Percentiles rank a stretch among this genome's conserved stretches.
Conservation (phyloP, 108 stramenopile species). For the Cyclotella baltica region DNA sequence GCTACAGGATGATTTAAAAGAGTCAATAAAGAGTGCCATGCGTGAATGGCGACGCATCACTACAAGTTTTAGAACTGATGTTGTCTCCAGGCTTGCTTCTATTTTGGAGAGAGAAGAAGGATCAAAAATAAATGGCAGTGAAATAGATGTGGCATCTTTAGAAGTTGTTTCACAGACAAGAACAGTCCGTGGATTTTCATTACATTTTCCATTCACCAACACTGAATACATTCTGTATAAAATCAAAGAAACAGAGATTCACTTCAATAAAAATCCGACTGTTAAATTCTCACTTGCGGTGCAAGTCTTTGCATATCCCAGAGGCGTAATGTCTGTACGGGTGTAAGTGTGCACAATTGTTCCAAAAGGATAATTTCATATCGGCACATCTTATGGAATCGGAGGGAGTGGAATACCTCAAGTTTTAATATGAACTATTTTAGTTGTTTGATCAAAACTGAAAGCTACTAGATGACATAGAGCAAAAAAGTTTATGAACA, state of each 20-base stretch:
- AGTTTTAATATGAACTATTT: too few relatives aligned
- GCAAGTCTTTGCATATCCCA: slow-evolving; percentile 48
- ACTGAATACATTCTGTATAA: slow-evolving; percentile 23
- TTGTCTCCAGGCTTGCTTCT: slow-evolving; percentile 29
- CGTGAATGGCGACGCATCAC: slow-evolving; percentile 49
- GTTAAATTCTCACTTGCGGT: slow-evolving; percentile 50
- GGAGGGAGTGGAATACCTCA: too few relatives aligned
- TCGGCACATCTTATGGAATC: too few relatives aligned
- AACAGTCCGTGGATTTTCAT: slow-evolving; percentile 40
- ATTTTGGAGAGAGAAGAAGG: slow-evolving; percentile 44
- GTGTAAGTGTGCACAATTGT: slow-evolving; percentile 33
- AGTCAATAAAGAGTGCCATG: slow-evolving; percentile 45
- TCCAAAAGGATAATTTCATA: slow-evolving; percentile 6
- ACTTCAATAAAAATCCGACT: slow-evolving; percentile 41
- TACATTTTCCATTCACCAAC: slow-evolving; percentile 40
- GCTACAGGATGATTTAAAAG: slow-evolving; percentile 46
- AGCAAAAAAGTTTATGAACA: too few relatives aligned
- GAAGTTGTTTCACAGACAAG: slow-evolving; percentile 37
- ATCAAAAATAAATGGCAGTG: slow-evolving; percentile 23
- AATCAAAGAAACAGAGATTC: slow-evolving; percentile 50
- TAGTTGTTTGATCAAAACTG: too few relatives aligned
- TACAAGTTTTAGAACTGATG: slow-evolving; percentile 49
- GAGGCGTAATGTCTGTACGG: slow-evolving; percentile 49
- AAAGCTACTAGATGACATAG: too few relatives aligned
- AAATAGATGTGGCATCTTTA: slow-evolving; percentile 2